Base-by-base conservation (phyloP, 2,329 filamentous ascomycete species). In the Ilyonectria sp. region DNA sequence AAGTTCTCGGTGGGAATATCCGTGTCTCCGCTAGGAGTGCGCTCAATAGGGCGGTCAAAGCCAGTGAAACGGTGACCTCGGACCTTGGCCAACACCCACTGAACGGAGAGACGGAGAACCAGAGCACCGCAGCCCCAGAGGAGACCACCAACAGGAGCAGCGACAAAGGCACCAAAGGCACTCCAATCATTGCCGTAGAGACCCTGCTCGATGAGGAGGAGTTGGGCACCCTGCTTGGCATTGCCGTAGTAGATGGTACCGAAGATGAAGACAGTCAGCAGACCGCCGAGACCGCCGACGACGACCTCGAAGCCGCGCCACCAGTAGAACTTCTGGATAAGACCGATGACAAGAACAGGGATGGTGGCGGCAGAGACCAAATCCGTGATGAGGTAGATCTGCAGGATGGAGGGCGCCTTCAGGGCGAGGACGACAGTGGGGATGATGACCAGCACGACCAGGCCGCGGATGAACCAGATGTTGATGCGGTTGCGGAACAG, bases 231-330 rank as follows among this genome's bases (percentile, higher is more conserved):
- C 7, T 85, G 76, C 60, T 85, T 77, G 1, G 88, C 90, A 75
- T 90, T 86, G 53, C 91, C 92, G 77, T 93, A 95, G 83, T 95
- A 96, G 68, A 94, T 87, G 15, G 91, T 85, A 5, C 93, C 93
- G 72, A 95, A 96, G 75, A 95, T 86, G 82, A 95, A 96, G 69
- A 96, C 92, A 11, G 91, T 91, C 23, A 96, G 79, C 60, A 96
- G 89, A 19, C 93, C 93, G 10, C 93, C 93, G 0, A 95, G 84
- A 0, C 93, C 92, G 62, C 93, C 93, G 33, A 92, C 86, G 17
- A 96, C 89, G 31, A 95, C 92, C 80, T 96, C 93, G 74, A 94
- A 93, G 17, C 93, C 93, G 49, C 90, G 89, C 90, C 93, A 94
- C 85, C 89, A 94, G 82, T 92, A 93, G 79, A 92, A 92, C 50